Evolutionary conservation across 1,284 basidiomycete species (phyloP).

Genomic region (Fomitiporia mediterranea): DNA sequence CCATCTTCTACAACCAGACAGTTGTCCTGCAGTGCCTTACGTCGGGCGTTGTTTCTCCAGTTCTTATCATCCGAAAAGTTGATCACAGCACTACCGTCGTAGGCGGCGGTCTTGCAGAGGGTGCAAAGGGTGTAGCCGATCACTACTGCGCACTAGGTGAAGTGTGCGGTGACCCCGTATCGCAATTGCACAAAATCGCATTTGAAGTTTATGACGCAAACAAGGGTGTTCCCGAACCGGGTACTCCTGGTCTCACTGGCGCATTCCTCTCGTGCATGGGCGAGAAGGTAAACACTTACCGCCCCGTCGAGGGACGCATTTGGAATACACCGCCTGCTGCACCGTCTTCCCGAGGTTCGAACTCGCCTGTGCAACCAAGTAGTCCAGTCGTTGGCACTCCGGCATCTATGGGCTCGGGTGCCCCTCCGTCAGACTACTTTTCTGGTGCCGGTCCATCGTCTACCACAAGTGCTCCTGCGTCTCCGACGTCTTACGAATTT

Average conservation of each 20-base stretch:
- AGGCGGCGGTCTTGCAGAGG: slow-evolving; percentile 79
- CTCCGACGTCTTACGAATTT: slow-evolving; percentile 66
- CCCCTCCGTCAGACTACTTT: slow-evolving; percentile 61
- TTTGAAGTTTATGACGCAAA: slow-evolving; percentile 80
- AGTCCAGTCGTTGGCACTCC: slow-evolving; percentile 66
- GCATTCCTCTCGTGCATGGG: slow-evolving; percentile 84
- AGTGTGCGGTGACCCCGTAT: slow-evolving; percentile 89
- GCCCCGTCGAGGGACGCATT: slow-evolving; percentile 75
- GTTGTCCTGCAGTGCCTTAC: slow-evolving; percentile 93
- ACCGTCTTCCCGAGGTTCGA: slow-evolving; percentile 40
- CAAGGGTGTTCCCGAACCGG: slow-evolving; percentile 64
- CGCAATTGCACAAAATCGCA: slow-evolving; percentile 92
- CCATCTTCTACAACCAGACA: slow-evolving; percentile 94
- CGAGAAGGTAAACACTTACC: slow-evolving; percentile 84
- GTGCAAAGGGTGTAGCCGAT: slow-evolving; percentile 78
- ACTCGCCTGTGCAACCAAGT: slow-evolving; percentile 59
- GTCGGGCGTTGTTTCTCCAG: slow-evolving; percentile 89
- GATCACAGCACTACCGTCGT: slow-evolving; percentile 88
- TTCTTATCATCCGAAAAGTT: slow-evolving; percentile 90
- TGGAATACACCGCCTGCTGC: slow-evolving; percentile 52
- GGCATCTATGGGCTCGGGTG: slow-evolving; percentile 34
- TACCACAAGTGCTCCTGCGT: slow-evolving; percentile 46
- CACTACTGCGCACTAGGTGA: slow-evolving; percentile 80
- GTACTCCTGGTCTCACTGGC: slow-evolving; percentile 68
- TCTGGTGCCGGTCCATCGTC: slow-evolving; percentile 39